Base-by-base conservation (phyloP, 2,329 filamentous ascomycete genomes). In the Ophiostoma angusticollis region DNA sequence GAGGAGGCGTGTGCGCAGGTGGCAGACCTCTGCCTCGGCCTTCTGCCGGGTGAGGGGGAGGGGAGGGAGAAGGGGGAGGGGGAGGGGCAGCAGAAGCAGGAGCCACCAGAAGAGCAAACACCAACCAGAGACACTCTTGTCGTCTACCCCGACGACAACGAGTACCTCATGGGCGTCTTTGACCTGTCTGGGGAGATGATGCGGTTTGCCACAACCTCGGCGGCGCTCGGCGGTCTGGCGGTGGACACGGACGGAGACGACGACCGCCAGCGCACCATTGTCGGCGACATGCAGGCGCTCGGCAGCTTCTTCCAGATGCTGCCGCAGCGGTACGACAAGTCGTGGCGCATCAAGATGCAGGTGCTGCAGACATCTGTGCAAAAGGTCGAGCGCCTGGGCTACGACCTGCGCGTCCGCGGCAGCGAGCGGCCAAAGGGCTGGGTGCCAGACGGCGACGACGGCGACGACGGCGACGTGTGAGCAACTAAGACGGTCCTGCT, bases 111-210 rank as follows among this genome's bases (percentile, higher is more conserved):
- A 35, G 40, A n/a, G 47, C 47, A 8, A 41, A 36, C 21, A 31
- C 32, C 22, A 39, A 45, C 34, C 24, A 34, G 54, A 14, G 42
- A 35, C n/a, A 7, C 37, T 0, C 47, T 44, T 5, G 45, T 34
- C 4, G 69, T 95, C 3, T 52, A 66, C 1, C 65, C 95, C 16
- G 84, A 82, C 2, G 69, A 78, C 19, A 76, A 89, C 40, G 91
- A 98, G 58, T 96, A 94, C 55, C 62, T 94, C 42, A 79, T 91
- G 46, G 91, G 89, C 8, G 62, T 98, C 3, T 95, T 94, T 53
- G 91, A 98, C 58, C 72, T 96, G 49, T 87, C 87, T 1, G 91
- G 91, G 28, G 91, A 98, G 63, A 69, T 96, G 65, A 98, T 98
- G 91, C 74, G 87, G 22, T 96, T 95, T 59, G 86, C 85, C 0